A percentile compares a stretch with the other conserved stretches of the same genome.
These are phyloP conservation scores for Gossypium aridum DNA, from an alignment of 441 rosid species.

Conservation along the genomic window DNA sequence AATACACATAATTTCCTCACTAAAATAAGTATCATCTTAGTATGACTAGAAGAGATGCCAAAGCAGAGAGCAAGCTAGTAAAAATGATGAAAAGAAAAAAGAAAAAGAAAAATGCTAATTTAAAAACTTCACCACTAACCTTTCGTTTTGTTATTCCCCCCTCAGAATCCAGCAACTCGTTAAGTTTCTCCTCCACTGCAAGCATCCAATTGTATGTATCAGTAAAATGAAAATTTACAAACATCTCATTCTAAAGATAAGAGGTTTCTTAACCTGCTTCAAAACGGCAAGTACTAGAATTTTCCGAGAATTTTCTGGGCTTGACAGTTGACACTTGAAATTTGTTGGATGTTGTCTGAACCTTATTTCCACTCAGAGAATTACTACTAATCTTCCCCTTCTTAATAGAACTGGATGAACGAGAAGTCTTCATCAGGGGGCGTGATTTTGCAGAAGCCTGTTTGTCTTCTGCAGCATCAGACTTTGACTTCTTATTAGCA, in stretches of 20 bases:
- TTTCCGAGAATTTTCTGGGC: conserved; percentile 54
- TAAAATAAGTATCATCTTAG: conserved; percentile 4
- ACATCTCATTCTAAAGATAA: conserved; percentile 1
- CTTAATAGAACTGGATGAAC: conserved; percentile 1
- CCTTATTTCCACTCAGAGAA: conserved; percentile 44
- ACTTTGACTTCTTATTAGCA: conserved; percentile 37
- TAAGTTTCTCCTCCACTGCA: conserved; percentile 95
- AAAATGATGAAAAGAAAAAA: conserved; percentile 1
- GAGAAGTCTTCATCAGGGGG: conserved; percentile 7
- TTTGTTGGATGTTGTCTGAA: conserved; percentile 44
- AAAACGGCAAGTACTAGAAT: conserved; percentile 54
- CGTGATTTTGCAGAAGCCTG: conserved; percentile 45
- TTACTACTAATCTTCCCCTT: conserved; percentile 38
- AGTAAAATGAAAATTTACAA: conserved; percentile 1
- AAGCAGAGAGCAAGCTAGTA: not conserved
- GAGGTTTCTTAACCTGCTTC: conserved; percentile 58
- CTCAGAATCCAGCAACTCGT: conserved; percentile 84
- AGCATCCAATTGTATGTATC: conserved; percentile 14
- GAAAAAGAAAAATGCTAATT: not conserved
- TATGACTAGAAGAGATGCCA: not conserved
- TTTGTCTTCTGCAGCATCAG: conserved; percentile 38
- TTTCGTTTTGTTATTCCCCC: conserved; percentile 96
- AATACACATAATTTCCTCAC: not conserved
- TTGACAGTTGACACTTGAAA: conserved; percentile 44
- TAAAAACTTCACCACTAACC: conserved; percentile 40